Evolutionary conservation across 805 yeast genomes (phyloP), one percentile per base, ranked within the genome.

Genomic region (Danielia reshetovae): DNA sequence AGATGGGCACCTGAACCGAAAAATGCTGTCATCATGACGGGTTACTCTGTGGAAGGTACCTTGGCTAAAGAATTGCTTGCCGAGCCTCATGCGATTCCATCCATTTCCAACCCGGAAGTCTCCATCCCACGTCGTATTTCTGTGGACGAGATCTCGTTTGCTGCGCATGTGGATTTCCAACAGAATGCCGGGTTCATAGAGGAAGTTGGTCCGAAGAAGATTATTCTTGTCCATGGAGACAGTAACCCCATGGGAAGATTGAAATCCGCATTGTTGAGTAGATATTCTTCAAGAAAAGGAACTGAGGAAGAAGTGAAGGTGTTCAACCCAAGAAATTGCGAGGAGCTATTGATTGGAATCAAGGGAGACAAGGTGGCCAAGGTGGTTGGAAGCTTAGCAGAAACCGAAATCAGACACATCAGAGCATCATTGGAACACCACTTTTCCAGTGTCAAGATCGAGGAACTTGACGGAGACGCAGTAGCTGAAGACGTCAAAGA

Each of bases 81-180:
- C 17, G 97, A 89, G 49, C 98, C 99, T 1, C 76, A 77, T 24
- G 84, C 86, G n/a, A 86, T 93, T 31, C 94, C 93, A 1, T 82
- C 97, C 0, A 65, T 78, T 16, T 65, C 70, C n/a, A 86, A 85
- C 46, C 85, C 95, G 0, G 96, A 88, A 41, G 64, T 80, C 13
- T 75, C 78, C 39, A 82, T 93, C 26, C 97, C 97, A 4, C 77
- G 98, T 52, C 72, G 97, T 44, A 62, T 94, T 36, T 76, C 75
- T 30, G 81, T 93, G 12, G 97, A 90, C 45, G 99, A 93, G 59
- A 82, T 93, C 4, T 89, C 97, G 1, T 93, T 93, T 70, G 97
- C 98, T n/a, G 99, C 99, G 0, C 99, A 93, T 60, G 99, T 93
- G 15, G 99, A 93, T 56, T 93, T 83, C 59, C 87, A 85, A 50